These are phyloP conservation scores for Irpex sp. DNA, from an alignment of 1,284 basidiomycete genomes.

Conservation along the genomic window DNA sequence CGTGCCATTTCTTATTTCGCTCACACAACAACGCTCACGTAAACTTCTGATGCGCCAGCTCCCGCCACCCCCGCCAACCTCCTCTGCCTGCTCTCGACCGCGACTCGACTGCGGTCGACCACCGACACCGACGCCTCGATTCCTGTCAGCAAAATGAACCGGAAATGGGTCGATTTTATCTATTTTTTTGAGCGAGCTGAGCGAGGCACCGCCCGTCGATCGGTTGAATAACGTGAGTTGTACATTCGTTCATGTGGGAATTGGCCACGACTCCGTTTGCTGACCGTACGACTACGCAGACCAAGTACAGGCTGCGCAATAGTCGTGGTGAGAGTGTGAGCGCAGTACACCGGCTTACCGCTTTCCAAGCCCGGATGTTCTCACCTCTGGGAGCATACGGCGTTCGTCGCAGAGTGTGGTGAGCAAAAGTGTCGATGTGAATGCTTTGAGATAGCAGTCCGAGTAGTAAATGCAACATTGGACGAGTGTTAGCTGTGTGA, in stretches of 20 bases:
- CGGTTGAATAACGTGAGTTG: background rate
- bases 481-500: too few relatives aligned
- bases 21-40: slow-evolving; percentile 4
- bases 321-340: background rate
- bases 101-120: background rate
- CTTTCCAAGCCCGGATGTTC: background rate
- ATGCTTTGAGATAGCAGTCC: too few relatives aligned
- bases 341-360: background rate
- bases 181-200: background rate
- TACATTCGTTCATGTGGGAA: background rate
- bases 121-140: background rate
- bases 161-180: background rate
- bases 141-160: background rate
- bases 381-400: background rate
- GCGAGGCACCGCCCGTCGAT: background rate
- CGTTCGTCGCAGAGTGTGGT: too few relatives aligned
- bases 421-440: too few relatives aligned
- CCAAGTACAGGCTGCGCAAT: background rate
- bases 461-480: too few relatives aligned
- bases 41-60: slow-evolving; percentile 3
- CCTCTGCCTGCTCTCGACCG: background rate
- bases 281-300: background rate
- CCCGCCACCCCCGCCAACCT: background rate
- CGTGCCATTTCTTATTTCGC: slow-evolving; percentile 11
- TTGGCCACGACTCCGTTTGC: background rate